Percentiles rank a stretch among this genome's conserved stretches.
Evolutionary conservation across 129 eudicot species (phyloP).

Genomic region (Helichrysum umbraculigerum): DNA sequence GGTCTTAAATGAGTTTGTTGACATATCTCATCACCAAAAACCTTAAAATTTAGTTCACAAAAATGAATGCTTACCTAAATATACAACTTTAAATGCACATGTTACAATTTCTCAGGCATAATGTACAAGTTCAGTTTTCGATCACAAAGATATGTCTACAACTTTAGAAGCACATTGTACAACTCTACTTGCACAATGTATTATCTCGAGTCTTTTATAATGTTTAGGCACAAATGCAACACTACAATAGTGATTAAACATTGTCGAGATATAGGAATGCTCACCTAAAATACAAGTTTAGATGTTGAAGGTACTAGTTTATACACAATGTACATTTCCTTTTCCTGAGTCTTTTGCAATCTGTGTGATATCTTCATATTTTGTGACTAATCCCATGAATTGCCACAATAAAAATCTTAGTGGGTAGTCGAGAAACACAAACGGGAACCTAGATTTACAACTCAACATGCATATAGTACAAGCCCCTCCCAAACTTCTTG

Average conservation of each 20-base stretch:
- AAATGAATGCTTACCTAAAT: constrained; percentile 40
- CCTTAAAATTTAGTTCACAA: constrained; percentile 44
- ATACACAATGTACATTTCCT: constrained; percentile 5
- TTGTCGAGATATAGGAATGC: background rate
- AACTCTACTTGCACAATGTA: constrained; percentile 11
- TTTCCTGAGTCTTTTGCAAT: background rate
- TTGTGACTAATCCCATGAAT: background rate
- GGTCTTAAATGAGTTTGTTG: constrained; percentile 79
- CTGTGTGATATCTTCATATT: background rate
- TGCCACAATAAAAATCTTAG: background rate
- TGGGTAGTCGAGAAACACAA: constrained; percentile 6
- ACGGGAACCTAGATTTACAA: constrained; percentile 17
- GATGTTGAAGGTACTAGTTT: constrained; percentile 5
- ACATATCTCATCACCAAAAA: constrained; percentile 44
- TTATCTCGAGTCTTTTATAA: background rate
- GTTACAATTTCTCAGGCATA: background rate
- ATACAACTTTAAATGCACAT: constrained; percentile 32
- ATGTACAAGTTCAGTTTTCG: constrained; percentile 13
- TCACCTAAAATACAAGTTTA: constrained; percentile 1
- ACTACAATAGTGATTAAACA: background rate
- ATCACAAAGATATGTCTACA: constrained; percentile 2
- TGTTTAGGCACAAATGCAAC: constrained; percentile 9
- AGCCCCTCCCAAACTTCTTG: constrained; percentile 16
- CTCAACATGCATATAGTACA: constrained; percentile 18
- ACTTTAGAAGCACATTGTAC: constrained; percentile 18